Conservation (phyloP, 2,329 filamentous ascomycete genomes). For the Cylindrodendrum hubeiense region DNA sequence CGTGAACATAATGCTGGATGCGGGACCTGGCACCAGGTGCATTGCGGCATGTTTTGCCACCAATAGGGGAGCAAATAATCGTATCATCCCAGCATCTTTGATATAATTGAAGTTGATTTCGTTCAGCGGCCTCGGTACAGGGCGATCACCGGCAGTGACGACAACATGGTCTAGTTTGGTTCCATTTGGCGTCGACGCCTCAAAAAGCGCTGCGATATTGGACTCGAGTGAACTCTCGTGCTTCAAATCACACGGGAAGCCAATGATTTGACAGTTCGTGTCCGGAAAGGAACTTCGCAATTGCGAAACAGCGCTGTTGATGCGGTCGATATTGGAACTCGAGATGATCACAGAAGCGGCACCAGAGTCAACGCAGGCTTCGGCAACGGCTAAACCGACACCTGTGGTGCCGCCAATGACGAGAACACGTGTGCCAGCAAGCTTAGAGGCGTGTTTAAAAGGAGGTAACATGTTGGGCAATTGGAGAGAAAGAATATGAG, state of each 20-base stretch:
- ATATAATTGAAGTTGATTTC: constrained; percentile 27
- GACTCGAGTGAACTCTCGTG: constrained; percentile 26
- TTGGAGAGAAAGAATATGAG: too few species aligned
- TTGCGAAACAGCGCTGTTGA: constrained; percentile 20
- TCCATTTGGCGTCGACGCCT: constrained; percentile 26
- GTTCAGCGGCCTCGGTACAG: constrained; percentile 29
- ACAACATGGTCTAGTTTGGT: constrained; percentile 35
- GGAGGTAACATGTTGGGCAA: too few species aligned
- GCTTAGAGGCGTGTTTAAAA: background rate
- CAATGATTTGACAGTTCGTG: constrained; percentile 30
- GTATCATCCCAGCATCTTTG: constrained; percentile 32
- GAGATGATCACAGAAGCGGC: constrained; percentile 30
- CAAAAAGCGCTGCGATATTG: constrained; percentile 10
- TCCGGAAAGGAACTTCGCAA: constrained; percentile 25
- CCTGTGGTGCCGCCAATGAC: constrained; percentile 40
- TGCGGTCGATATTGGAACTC: constrained; percentile 25
- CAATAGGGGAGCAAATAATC: constrained; percentile 34
- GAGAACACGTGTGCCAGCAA: background rate
- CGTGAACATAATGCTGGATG: constrained; percentile 35
- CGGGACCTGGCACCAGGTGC: constrained; percentile 25
- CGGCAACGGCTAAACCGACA: constrained; percentile 39
- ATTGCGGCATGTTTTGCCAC: constrained; percentile 35
- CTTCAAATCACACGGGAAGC: constrained; percentile 32
- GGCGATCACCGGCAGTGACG: constrained; percentile 34
- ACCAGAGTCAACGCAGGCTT: constrained; percentile 32